Evolutionary conservation across 1,284 basidiomycete genomes (phyloP), one percentile per base, ranked within the genome.

Genomic region (Golubevia pallescens): DNA sequence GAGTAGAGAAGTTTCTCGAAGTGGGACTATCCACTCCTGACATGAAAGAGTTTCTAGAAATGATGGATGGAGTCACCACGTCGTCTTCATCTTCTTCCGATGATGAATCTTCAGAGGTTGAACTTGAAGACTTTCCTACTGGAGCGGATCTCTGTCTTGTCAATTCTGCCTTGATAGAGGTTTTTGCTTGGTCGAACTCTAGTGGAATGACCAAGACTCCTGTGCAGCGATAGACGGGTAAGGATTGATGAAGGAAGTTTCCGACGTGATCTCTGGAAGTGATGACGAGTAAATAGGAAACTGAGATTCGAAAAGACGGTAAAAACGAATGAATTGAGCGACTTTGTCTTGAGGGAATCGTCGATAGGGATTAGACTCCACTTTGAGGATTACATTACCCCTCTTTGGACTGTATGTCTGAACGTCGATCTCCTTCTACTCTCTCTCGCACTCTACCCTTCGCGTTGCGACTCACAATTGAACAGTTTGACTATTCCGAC

Each of bases 211-310:
- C 67, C 1, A 79, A 60, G 3, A 79, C 73, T 19, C 73, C 77
- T 0, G 69, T 72, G 58, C 71, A 73, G 62, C 73, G 70, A 61
- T 73, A 79, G 61, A 80, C 71, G 3, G 75, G 75, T 1, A 68
- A 62, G 2, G 70, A 65, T 2, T 70, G 52, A 61, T 77, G 69
- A n/a, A 79, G 69, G 57, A 75, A 77, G 58, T 75, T 66, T 5
- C 78, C 78, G 7, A 69, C 63, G 6, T 71, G 66, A 32, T 71
- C 71, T n/a, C 73, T 68, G 34, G 52, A 60, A 60, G 75, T 79
- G 66, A 80, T 73, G 63, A 80, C 73, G 19, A 79, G 73, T 3
- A 80, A 68, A 55, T 80, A 79, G 59, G 75, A 54, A n/a, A 58
- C 69, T 70, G 53, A 8, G 14, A n/a, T 20, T 3, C 8, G 21